A percentile compares a stretch with the other conserved stretches of the same genome.
Conservation (phyloP, 306 rosid species). For the Calophaca sinica region DNA sequence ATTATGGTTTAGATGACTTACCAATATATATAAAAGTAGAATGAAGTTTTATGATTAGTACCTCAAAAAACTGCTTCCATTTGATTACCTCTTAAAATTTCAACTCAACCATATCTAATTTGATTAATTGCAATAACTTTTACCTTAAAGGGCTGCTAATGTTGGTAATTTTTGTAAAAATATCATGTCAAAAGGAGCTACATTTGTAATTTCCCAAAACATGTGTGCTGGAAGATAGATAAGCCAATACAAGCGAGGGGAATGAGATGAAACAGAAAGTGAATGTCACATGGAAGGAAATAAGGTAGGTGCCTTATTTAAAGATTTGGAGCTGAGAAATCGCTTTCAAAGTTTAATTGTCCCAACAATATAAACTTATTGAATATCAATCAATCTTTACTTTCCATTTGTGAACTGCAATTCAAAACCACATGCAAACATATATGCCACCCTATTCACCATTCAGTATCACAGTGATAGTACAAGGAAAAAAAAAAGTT, state of each 20-base stretch:
- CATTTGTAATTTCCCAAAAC: no score
- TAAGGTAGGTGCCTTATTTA: slow-evolving; percentile 45
- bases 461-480: not conserved
- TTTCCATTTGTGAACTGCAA: slow-evolving; percentile 14
- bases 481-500: not conserved
- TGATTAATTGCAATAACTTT: not conserved
- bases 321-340: slow-evolving; percentile 47
- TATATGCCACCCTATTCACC: slow-evolving; percentile 15
- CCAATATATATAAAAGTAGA: slow-evolving; percentile 7
- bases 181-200: not conserved
- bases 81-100: not conserved
- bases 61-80: not conserved
- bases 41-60: not conserved
- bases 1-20: not conserved
- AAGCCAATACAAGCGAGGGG: not conserved
- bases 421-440: not conserved
- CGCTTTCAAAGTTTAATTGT: slow-evolving; percentile 54
- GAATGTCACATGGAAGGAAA: slow-evolving; percentile 38
- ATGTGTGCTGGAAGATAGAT: not conserved
- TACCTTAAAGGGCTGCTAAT: slow-evolving; percentile 8
- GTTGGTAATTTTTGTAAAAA: not conserved
- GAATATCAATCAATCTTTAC: slow-evolving; percentile 17
- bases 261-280: slow-evolving; percentile 19
- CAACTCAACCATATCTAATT: not conserved
- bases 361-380: slow-evolving; percentile 31